phyloP scores from a whole-genome alignment of 2,329 filamentous ascomycete genomes.

The Xylariales sp. region DNA sequence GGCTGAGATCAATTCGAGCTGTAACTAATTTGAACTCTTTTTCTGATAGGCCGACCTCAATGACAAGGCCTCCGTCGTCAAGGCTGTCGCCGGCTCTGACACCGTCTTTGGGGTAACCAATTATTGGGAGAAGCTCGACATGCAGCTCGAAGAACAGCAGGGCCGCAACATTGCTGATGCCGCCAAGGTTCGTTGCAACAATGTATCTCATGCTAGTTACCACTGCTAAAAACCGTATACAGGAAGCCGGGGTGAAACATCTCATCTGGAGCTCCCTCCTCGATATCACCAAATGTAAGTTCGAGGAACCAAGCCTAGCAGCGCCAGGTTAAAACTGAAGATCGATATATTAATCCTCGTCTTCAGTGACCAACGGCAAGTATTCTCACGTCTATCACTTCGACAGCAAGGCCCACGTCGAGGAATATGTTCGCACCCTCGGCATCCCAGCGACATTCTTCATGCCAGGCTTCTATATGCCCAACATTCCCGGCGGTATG shows the following conservation, averaged over 20 bases:
- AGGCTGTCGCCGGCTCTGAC: conserved; percentile 58
- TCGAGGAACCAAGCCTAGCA: conserved; percentile 3
- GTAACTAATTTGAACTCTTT: conserved; percentile 24
- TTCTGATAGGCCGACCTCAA: conserved; percentile 59
- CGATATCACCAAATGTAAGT: conserved; percentile 55
- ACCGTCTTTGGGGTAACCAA: conserved; percentile 66
- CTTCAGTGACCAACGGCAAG: conserved; percentile 54
- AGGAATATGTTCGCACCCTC: conserved; percentile 62
- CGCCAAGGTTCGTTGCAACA: conserved; percentile 51
- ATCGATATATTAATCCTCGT: conserved; percentile 14
- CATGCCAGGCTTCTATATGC: conserved; percentile 65
- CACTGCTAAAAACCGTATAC: conserved; percentile 17
- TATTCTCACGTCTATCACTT: conserved; percentile 62
- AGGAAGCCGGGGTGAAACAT: conserved; percentile 56
- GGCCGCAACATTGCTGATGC: conserved; percentile 61
- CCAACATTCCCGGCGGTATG: conserved; percentile 56
- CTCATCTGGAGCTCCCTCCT: conserved; percentile 59
- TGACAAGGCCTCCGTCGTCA: conserved; percentile 56
- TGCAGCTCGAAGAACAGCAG: conserved; percentile 57
- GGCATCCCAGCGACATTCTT: conserved; percentile 63
- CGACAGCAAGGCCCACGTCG: conserved; percentile 67
- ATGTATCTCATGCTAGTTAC: neutral
- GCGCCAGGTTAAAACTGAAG: neutral
- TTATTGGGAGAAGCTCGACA: conserved; percentile 59
- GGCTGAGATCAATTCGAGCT: neutral